Evolutionary conservation across 1,139 yeast species (phyloP), one percentile per base, ranked within the genome.

Genomic region (Zygoascus sp.): DNA sequence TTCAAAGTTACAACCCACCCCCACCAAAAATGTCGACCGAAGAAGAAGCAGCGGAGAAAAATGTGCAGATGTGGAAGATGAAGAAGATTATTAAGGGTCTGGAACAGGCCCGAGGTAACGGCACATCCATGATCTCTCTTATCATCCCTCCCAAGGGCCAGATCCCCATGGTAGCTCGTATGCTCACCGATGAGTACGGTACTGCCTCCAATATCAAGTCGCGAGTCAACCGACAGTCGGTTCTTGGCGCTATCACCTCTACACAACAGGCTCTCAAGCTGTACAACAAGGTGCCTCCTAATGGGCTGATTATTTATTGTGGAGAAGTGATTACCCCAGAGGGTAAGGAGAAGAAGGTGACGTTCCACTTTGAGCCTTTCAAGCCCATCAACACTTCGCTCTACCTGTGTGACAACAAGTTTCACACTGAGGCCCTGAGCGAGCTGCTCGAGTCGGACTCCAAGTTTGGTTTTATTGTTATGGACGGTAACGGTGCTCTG

Each of bases 401-500:
- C 62, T 92, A 92, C 67, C 71, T 90, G 60, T 92, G 98, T 80
- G 98, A 92, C 74, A 90, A 90, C 74, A 92, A 90, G 68, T 92
- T 92, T 76, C 98, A 92, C 69, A 95, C 96, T 28, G 98, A 92
- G 70, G 97, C 96, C 2, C 77, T 92, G 53, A 80, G 95, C 45
- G 98, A 92, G 70, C 77, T 92, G 65, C 76, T 92, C 58, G 97
- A 92, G 72, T 82, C 88, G 56, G 98, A 92, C 68, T 96, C 94
- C 66, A 80, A 88, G 69, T 92, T 90, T 60, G 98, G 98, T 45
- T 92, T 92, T 73, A 92, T 92, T 61, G 83, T 92, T 61, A 92
- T 92, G 98, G 98, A 92, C 70, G 98, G 98, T 87, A 89, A 89
- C 67, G 98, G 98, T 51, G 87, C 97, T 3, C 75, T 92, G 57